Evolutionary conservation across 306 rosid species (phyloP).

Genomic region (Prunus davidiana): DNA sequence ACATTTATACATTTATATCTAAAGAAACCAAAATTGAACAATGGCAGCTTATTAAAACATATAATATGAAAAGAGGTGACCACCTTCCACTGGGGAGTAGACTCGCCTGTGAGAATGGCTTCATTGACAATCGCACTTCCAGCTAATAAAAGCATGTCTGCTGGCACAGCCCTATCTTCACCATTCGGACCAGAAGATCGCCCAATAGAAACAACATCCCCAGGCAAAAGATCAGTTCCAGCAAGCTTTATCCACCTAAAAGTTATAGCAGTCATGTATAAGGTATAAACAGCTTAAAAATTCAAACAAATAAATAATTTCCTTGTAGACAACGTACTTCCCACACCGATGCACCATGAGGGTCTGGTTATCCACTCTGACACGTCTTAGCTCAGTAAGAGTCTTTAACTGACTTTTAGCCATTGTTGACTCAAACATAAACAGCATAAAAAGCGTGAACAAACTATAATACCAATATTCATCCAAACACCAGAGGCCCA

Average conservation of each 20-base stretch:
- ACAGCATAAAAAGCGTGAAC: conserved; percentile 93
- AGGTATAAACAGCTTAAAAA: background rate
- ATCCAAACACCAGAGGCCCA: conserved; percentile 99
- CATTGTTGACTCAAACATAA: conserved; percentile 99
- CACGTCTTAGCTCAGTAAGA: conserved; percentile 93
- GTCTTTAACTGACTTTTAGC: conserved; percentile 97
- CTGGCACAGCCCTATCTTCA: conserved; percentile 96
- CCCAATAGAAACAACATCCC: conserved; percentile 95
- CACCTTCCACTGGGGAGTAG: conserved; percentile 99
- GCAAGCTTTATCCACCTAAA: conserved; percentile 85
- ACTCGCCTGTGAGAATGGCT: conserved; percentile 99
- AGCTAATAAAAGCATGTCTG: conserved; percentile 97
- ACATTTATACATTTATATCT: background rate
- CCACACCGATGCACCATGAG: conserved; percentile 94
- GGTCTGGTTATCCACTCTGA: conserved; percentile 89
- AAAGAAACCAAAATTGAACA: background rate
- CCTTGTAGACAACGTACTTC: conserved; percentile 61
- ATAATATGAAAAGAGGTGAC: conserved; percentile 39
- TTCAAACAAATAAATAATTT: background rate
- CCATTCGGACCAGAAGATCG: conserved; percentile 82
- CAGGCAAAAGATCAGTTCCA: conserved; percentile 94
- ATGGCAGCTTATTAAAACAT: background rate
- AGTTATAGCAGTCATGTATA: conserved; percentile 19
- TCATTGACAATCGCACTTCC: conserved; percentile 96
- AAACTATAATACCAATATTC: conserved; percentile 99